Base-by-base conservation (phyloP, 805 yeast genomes). In the Cyberlindnera maritima region DNA sequence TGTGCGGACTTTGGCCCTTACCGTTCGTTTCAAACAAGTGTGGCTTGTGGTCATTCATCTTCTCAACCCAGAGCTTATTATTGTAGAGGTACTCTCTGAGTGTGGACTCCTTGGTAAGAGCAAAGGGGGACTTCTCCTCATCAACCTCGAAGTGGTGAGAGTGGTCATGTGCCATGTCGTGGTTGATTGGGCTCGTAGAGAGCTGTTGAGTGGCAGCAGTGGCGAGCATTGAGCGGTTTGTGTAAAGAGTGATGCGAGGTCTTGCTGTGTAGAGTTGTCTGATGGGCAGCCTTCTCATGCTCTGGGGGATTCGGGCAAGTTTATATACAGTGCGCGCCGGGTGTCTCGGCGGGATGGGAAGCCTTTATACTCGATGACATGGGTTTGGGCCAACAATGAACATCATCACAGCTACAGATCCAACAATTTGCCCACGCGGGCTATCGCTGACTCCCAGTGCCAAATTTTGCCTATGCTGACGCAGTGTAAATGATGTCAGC, bases 1-100 rank as follows among this genome's bases (percentile, higher is more conserved):
- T 88, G 66, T 88, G 94, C 17, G 98, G 98, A n/a, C 79, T 63
- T 67, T 90, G 97, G 43, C 97, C 97, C 59, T 79, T 71, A 2
- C 83, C 91, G 58, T 88, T 88, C 8, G 46, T 39, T 18, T 59
- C 59, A 35, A 64, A 60, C 3, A 63, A 41, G 5, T 36, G 46
- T 11, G 64, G 64, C 36, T 58, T 53, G 20, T 45, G 45, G 4
- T 52, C 57, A 26, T 59, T 54, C 65, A 56, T 57, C 48, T 52
- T 67, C 39, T 77, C 79, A 23, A 74, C 76, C 48, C 65, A 74
- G 20, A 61, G 58, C 53, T 67, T 69, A 60, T 80, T 80, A 52
- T 78, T 73, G 34, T 68, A 56, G 9, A 80, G 56, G 50, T 68
- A 78, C 46, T 80, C 85, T 39, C 69, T 66, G 38, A 76, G 58